A percentile compares a stretch with the other conserved stretches of the same genome.
Conservation (phyloP, 345 rosid genomes). For the Excoecaria agallocha region DNA sequence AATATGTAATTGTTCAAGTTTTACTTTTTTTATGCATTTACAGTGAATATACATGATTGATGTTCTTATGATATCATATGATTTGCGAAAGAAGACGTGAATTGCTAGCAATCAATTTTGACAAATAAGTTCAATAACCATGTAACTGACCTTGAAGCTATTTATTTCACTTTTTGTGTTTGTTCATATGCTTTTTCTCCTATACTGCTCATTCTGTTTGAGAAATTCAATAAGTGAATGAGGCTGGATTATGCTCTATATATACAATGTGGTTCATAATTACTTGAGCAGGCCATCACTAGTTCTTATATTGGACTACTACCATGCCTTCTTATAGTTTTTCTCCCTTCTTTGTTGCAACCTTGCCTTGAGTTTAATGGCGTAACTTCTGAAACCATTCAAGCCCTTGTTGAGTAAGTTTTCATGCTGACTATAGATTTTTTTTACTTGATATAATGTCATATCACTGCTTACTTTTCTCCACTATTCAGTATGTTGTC, state of each 20-base stretch:
- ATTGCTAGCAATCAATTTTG: not conserved
- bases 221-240: not conserved
- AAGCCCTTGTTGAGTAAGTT: conserved; percentile 67
- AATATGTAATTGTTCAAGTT: not conserved
- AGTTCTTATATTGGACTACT: conserved; percentile 3
- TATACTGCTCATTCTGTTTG: not conserved
- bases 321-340: not conserved
- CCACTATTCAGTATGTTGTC: not conserved
- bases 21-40: not conserved
- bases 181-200: not conserved
- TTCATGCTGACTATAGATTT: not conserved
- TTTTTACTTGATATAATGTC: too few species aligned
- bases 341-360: conserved; percentile 37
- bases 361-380: conserved; percentile 59
- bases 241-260: not conserved
- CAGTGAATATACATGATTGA: not conserved
- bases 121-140: not conserved
- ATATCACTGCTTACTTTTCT: too few species aligned
- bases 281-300: not conserved
- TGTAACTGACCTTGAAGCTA: not conserved
- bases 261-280: not conserved
- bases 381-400: conserved; percentile 36
- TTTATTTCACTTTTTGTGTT: not conserved
- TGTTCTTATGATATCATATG: not conserved
- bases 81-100: not conserved